Evolutionary conservation across 2,329 filamentous ascomycete species (phyloP), one percentile per base, ranked within the genome.

Genomic region (Thielaviopsis cerberus): DNA sequence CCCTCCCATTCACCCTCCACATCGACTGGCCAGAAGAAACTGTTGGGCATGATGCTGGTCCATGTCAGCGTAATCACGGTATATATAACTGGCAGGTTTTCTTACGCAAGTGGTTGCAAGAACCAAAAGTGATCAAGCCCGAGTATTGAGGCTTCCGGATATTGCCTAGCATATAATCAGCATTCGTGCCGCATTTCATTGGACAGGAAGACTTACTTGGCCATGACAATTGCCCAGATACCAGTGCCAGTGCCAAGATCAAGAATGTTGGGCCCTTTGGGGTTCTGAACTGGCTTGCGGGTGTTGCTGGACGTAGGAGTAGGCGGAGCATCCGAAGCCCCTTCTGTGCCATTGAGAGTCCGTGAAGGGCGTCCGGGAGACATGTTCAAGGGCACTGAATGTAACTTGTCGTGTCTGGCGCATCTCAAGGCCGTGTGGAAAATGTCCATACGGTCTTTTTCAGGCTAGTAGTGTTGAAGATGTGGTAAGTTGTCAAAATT

Each of bases 201-300:
- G n/a, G n/a, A n/a, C n/a, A n/a, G n/a, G 48, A 8, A 23, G 23
- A 68, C 80, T 72, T 73, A 88, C 78, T 86, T 82, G 62, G 86
- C 85, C 71, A 95, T 85, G 63, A 91, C 85, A 64, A 94, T 86
- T 48, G 85, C 81, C 91, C 91, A 97, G 61, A 94, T 91, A 45
- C 88, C 89, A 0, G 88, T 94, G 22, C 90, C 91, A 62, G 85
- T 90, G 50, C 89, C 91, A 57, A 95, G 67, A 65, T 85, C 82
- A 50, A 85, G 67, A 53, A 85, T 74, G 55, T 72, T 70, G 27
- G 66, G 66, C 6, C 58, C 60, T 20, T 7, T 58, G 5, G 50
- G 6, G 20, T n/a, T 51, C 51, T 61, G 59, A 26, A 56, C 54
- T 15, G 55, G 55, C 48, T 60, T 60, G 15, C 51, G 27, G 8